Base-by-base conservation (phyloP, 345 rosid species). In the Syzygium grande region DNA sequence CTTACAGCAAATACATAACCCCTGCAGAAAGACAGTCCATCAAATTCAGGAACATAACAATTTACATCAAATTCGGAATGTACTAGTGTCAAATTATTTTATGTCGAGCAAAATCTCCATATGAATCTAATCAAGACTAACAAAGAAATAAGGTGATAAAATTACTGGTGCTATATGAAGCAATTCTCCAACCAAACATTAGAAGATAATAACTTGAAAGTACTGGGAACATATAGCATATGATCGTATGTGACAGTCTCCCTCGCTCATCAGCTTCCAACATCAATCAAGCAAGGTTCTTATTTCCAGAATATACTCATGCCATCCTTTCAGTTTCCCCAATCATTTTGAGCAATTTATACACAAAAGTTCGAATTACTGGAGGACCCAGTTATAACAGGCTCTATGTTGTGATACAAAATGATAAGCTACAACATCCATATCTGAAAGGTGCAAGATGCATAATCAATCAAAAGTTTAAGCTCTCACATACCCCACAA, bases 1-100 rank as follows among this genome's bases (percentile, higher is more conserved):
- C 99, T 97, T 68, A 98, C 99, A 0, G 99, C 98, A 91, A 98
- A 98, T 63, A 96, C 99, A 91, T 98, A 97, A 73, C 98, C 99
- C 91, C 99, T 98, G 93, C 89, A 89, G 56, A 85, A 91, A 5
- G 49, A 73, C 80, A 73, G 46, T 34, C 49, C 80, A 73, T 38
- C 49, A 73, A 73, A 73, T 34, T 73, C 79, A 68, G 46, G 22
- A 73, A 49, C 80, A 73, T 10, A 80, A 90, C 59, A 87, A 90
- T 88, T 65, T 63, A 30, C 21, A 86, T 86, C 29, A 54, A 34
- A 73, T 9, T 17, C 27, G 52, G 53, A 23, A 73, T 38, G 49
- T 19, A 73, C 80, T 38, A 73, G 25, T 9, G 80, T 68, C 80
- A 68, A 68, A 34, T 68, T 38, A 73, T 73, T 73, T 73, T 0